phyloP scores from a whole-genome alignment of 768 basidiomycete genomes.

The Pleurotus djamor region DNA sequence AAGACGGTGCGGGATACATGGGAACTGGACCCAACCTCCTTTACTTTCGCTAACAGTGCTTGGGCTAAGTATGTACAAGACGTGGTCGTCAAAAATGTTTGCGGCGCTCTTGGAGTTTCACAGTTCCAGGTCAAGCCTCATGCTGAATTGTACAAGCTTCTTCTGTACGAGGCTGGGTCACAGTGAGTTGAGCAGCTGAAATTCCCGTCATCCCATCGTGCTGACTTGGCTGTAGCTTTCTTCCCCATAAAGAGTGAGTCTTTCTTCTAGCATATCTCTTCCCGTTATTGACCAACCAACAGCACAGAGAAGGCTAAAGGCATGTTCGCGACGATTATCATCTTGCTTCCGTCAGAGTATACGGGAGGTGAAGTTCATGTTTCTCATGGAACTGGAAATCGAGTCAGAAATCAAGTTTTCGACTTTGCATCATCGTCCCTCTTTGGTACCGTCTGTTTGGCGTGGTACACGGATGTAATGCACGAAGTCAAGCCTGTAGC shows the following conservation, averaged over 20 bases:
- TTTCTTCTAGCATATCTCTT: not conserved
- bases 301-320: constrained; percentile 45
- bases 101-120: constrained; percentile 32
- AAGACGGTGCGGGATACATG: constrained; percentile 45
- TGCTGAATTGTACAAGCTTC: constrained; percentile 43
- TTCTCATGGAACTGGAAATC: constrained; percentile 27
- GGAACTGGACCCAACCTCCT: constrained; percentile 40
- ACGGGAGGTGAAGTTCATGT: constrained; percentile 44
- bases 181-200: constrained; percentile 32
- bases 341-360: constrained; percentile 44
- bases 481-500: constrained; percentile 49
- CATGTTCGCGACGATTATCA: constrained; percentile 51
- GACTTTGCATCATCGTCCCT: constrained; percentile 30
- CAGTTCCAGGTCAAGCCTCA: constrained; percentile 19
- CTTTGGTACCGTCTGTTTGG: constrained; percentile 31
- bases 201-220: not conserved
- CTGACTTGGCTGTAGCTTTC: constrained; percentile 26
- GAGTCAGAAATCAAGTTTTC: constrained; percentile 24
- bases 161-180: constrained; percentile 46
- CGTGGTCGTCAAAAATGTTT: constrained; percentile 25
- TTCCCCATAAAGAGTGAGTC: constrained; percentile 45
- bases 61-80: constrained; percentile 34
- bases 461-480: constrained; percentile 54
- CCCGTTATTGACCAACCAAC: not conserved
- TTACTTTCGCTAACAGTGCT: constrained; percentile 36